A percentile compares a stretch with the other conserved stretches of the same genome.
Conservation (phyloP, 805 yeast species). For the Wickerhamomyces queroliae region DNA sequence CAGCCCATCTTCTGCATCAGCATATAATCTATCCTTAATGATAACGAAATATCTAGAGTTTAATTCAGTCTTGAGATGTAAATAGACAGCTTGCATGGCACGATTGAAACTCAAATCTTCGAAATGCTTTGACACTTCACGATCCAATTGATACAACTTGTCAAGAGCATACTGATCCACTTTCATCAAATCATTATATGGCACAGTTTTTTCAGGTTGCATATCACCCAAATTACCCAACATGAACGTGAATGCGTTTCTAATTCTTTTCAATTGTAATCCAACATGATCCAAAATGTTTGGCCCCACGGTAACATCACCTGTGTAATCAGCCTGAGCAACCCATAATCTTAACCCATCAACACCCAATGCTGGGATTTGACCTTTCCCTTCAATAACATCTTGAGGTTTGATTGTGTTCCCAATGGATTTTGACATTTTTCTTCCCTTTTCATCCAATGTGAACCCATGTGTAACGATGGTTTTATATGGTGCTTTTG, state of each 20-base stretch:
- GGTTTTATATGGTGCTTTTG: constrained; percentile 59
- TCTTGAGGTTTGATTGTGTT: constrained; percentile 69
- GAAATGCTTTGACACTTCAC: constrained; percentile 38
- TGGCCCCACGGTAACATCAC: constrained; percentile 72
- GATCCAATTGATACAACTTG: constrained; percentile 43
- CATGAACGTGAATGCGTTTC: constrained; percentile 75
- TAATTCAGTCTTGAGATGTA: constrained; percentile 67
- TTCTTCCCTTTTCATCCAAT: constrained; percentile 75
- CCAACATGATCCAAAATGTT: constrained; percentile 69
- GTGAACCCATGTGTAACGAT: constrained; percentile 93
- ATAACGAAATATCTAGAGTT: constrained; percentile 85
- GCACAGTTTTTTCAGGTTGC: constrained; percentile 26
- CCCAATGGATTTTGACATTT: constrained; percentile 93
- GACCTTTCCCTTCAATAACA: constrained; percentile 55
- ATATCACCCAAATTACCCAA: constrained; percentile 67
- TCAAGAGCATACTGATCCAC: constrained; percentile 63
- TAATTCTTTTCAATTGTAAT: constrained; percentile 72
- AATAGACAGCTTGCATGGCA: constrained; percentile 60
- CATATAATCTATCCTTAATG: constrained; percentile 79
- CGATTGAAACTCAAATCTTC: constrained; percentile 58
- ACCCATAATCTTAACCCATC: constrained; percentile 91
- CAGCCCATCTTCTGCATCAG: constrained; percentile 44
- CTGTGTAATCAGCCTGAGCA: constrained; percentile 81
- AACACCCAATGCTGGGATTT: constrained; percentile 66
- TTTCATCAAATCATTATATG: constrained; percentile 31